Conservation (phyloP, 1,284 basidiomycete species). For the Heterobasidion annosum region DNA sequence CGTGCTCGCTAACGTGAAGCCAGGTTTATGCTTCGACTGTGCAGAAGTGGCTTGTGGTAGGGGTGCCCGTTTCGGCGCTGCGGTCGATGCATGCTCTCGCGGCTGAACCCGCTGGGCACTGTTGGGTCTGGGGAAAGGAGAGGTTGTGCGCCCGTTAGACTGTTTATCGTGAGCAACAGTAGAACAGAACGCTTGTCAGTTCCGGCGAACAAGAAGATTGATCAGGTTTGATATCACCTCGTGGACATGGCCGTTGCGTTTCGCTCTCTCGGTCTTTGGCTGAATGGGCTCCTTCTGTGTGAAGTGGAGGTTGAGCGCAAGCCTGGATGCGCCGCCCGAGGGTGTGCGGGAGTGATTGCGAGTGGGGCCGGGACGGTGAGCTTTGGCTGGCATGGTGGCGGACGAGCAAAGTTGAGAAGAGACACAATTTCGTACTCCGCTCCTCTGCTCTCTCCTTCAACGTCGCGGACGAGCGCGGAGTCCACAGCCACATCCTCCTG, state of each 20-base stretch:
- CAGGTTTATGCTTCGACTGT: conserved; percentile 35
- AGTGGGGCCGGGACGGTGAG: conserved; percentile 35
- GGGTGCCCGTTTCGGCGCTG: conserved; percentile 18
- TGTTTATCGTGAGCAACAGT: conserved; percentile 9
- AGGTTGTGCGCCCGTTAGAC: conserved; percentile 20
- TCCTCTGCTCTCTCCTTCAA: neutral
- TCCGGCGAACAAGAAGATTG: neutral
- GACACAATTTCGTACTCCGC: neutral
- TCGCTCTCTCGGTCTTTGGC: conserved; percentile 45
- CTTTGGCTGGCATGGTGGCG: conserved; percentile 35
- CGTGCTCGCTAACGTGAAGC: conserved; percentile 45
- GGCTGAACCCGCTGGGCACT: conserved; percentile 43
- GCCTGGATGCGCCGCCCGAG: conserved; percentile 44
- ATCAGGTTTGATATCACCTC: conserved; percentile 29
- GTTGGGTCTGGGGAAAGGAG: conserved; percentile 29
- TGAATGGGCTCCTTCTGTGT: conserved; percentile 49
- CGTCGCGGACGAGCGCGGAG: neutral
- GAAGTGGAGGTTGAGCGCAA: conserved; percentile 51
- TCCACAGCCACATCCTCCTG: neutral
- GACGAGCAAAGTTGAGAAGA: neutral
- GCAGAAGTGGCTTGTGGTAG: conserved; percentile 24
- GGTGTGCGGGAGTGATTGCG: conserved; percentile 56
- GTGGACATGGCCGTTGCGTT: conserved; percentile 27
- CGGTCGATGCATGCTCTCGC: conserved; percentile 33
- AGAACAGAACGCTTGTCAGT: conserved; percentile 8